These are phyloP conservation scores for Aristolochia contorta DNA, from an alignment of 164 flowering plant species.

Conservation along the genomic window DNA sequence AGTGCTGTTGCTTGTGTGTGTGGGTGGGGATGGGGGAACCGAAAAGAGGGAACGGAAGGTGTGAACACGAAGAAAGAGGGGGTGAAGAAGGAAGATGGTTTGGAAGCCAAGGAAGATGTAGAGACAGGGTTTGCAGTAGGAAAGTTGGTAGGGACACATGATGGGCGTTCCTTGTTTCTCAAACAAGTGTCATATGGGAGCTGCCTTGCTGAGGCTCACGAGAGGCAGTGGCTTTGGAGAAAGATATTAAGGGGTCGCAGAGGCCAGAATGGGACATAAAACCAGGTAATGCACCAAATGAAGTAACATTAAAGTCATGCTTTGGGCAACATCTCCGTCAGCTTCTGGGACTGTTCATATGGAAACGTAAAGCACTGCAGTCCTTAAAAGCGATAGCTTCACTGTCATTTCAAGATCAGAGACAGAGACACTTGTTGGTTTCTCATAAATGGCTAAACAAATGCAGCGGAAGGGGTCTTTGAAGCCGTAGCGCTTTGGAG, in stretches of 20 bases:
- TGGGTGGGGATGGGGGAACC: too few relatives aligned
- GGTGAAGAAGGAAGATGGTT: not conserved
- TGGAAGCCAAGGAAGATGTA: not conserved
- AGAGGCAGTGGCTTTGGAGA: too few relatives aligned
- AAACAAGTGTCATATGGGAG: not conserved
- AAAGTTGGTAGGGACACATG: not conserved
- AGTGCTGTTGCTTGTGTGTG: too few relatives aligned
- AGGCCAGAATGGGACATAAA: too few relatives aligned
- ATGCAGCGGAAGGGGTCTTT: not conserved
- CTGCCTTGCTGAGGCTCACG: too few relatives aligned
- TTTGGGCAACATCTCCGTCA: not conserved
- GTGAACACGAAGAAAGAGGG: not conserved
- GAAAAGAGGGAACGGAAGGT: too few relatives aligned
- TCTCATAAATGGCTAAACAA: constrained; percentile 1
- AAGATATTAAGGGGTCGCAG: too few relatives aligned
- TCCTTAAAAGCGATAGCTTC: not conserved
- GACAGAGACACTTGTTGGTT: not conserved
- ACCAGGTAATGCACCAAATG: not conserved
- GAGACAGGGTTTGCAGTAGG: not conserved
- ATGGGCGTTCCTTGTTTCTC: too few relatives aligned
- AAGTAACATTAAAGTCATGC: not conserved
- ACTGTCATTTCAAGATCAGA: constrained; percentile 2
- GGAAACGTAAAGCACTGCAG: not conserved
- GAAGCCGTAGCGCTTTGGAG: not conserved
- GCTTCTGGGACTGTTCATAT: not conserved